Base-by-base conservation (phyloP, 2,329 filamentous ascomycete genomes). In the Immersiporthe knoxdaviesiana region DNA sequence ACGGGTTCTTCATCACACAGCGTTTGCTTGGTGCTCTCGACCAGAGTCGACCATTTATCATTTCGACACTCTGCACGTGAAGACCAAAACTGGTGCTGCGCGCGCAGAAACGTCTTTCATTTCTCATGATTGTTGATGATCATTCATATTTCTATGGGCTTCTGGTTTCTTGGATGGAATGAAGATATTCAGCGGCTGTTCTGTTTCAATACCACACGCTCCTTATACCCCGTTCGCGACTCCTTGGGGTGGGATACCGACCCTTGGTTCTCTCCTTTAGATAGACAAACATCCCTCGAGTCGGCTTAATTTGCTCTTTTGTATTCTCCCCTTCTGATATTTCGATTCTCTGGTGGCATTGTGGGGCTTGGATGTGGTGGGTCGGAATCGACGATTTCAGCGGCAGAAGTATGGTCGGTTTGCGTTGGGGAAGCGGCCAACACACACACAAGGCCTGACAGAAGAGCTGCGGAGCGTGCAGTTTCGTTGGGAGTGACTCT, bases 121-220 rank as follows among this genome's bases (percentile, higher is more conserved):
- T 63, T 64, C 54, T 71, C 52, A 71, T 63, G 69, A 71, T 63
- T 67, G 64, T 59, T 71, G 67, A 71, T 56, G 69, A 66, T 41
- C 68, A 54, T 58, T 27, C 47, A 11, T 21, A 30, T n/a, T n/a
- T 27, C 35, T 66, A 37, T 24, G 54, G 27, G 27, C 18, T 61
- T 50, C 35, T 54, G 47, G 24, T 32, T 61, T 66, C 41, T 65
- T 32, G 65, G 67, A 64, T 59, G 64, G 52, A 47, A 50, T 50
- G 56, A 54, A 60, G 32, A 65, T 58, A 41, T 60, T 18, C 41
- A 68, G 59, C 63, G 54, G 61, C 39, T 63, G 50, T 63, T 63
- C 44, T 66, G 60, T 47, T 68, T 69, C 56, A 67, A 69, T 71
- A 71, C 60, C 67, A 71, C 67, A 71, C 69, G 62, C 69, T 71